Conservation (phyloP, 768 basidiomycete species). For the Boletus insuetus region DNA sequence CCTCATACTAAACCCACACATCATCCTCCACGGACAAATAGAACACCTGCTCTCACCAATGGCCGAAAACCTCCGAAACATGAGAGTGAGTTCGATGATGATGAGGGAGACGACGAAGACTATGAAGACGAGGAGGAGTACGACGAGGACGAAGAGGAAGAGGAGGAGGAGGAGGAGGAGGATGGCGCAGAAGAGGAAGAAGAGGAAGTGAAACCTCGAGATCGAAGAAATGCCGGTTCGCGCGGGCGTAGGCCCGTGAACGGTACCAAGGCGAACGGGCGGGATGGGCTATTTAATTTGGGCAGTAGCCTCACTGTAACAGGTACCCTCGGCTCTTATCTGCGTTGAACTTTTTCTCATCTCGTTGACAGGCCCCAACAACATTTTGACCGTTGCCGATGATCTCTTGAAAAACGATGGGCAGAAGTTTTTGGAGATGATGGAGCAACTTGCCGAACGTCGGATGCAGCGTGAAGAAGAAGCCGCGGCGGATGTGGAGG, state of each 20-base stretch:
- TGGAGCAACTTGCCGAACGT: slow-evolving; percentile 96
- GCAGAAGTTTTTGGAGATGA: slow-evolving; percentile 99
- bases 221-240: slow-evolving; percentile 32
- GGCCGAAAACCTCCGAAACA: slow-evolving; percentile 45
- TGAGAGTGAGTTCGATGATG: slow-evolving; percentile 67
- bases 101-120: slow-evolving; percentile 55
- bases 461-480: slow-evolving; percentile 89
- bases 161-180: slow-evolving; percentile 70
- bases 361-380: slow-evolving; percentile 64
- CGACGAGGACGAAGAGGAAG: slow-evolving; percentile 62
- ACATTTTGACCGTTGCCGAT: slow-evolving; percentile 97
- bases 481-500: slow-evolving; percentile 57
- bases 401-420: slow-evolving; percentile 98
- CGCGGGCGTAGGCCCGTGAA: slow-evolving; percentile 42
- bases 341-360: slow-evolving; percentile 18
- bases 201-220: slow-evolving; percentile 45
- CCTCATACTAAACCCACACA: slow-evolving; percentile 31
- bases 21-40: slow-evolving; percentile 40
- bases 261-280: slow-evolving; percentile 44
- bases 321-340: slow-evolving; percentile 43
- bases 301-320: slow-evolving; percentile 82
- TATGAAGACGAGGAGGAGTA: slow-evolving; percentile 56
- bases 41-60: slow-evolving; percentile 33
- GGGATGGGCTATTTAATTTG: slow-evolving; percentile 76
- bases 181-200: slow-evolving; percentile 63